Evolutionary conservation across 2,329 filamentous ascomycete species (phyloP).

Genomic region (Graphilbum sp.): DNA sequence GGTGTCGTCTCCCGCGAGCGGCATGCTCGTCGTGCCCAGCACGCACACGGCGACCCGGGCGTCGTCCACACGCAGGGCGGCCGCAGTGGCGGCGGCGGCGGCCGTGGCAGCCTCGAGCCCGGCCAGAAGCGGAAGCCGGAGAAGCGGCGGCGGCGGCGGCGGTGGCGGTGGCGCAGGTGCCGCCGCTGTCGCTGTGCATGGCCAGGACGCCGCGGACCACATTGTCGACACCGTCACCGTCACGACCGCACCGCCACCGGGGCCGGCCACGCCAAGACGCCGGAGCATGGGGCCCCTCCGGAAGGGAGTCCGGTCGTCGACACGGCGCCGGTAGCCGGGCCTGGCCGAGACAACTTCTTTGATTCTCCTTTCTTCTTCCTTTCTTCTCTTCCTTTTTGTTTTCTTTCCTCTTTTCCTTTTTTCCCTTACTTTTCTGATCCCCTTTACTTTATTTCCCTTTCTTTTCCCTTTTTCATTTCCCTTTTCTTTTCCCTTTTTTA

Average conservation of each 20-base stretch:
- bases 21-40: not conserved
- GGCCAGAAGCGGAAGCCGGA: not conserved
- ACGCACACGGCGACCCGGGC: not conserved
- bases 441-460: not conserved
- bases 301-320: constrained; percentile 17
- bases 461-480: not conserved
- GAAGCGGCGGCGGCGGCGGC: not conserved
- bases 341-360: not conserved
- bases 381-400: not conserved
- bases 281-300: constrained; percentile 8
- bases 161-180: not conserved
- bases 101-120: not conserved
- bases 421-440: not conserved
- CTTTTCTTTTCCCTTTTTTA: not conserved
- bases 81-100: not conserved
- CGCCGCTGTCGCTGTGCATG: not conserved
- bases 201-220: not conserved
- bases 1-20: not conserved
- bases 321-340: constrained; percentile 14
- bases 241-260: not conserved
- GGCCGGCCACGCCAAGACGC: constrained; percentile 3
- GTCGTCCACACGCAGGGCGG: not conserved
- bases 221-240: not conserved
- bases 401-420: not conserved
- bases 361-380: not conserved